Percentiles rank a stretch among this genome's conserved stretches.
phyloP scores from a whole-genome alignment of 352 stramenopile genomes.

The Phytophthora crassamura region DNA sequence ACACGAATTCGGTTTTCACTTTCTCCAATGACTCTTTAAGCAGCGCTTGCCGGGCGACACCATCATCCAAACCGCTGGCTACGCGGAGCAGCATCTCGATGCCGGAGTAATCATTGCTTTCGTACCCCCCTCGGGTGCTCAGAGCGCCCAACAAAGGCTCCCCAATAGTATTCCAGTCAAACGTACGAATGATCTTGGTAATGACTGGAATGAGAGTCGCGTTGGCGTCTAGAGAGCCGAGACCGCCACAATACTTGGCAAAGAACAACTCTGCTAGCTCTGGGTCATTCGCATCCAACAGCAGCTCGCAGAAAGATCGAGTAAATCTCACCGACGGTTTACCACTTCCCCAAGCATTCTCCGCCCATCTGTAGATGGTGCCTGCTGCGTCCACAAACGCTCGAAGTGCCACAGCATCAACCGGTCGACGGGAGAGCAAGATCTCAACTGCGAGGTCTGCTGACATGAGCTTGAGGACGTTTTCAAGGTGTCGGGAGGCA shows the following conservation, averaged over 20 bases:
- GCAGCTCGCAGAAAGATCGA: slow-evolving; percentile 3
- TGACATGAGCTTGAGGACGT: slow-evolving; percentile 14
- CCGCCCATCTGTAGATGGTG: neutral
- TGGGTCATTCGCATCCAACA: slow-evolving; percentile 10
- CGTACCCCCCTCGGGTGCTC: neutral
- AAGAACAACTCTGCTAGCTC: slow-evolving; percentile 19
- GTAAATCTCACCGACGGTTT: slow-evolving; percentile 11
- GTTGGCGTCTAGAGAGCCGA: slow-evolving; percentile 8
- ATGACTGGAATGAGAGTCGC: slow-evolving; percentile 4
- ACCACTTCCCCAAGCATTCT: neutral
- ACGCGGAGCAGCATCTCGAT: slow-evolving; percentile 16
- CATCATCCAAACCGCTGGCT: slow-evolving; percentile 9
- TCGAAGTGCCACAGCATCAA: slow-evolving; percentile 1
- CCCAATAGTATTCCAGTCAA: slow-evolving; percentile 20
- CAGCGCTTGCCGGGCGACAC: neutral
- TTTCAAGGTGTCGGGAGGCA: neutral
- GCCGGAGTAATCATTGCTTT: neutral
- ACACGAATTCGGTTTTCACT: too few relatives aligned
- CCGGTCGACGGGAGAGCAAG: neutral
- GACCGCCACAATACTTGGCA: neutral
- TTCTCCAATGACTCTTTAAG: too few relatives aligned
- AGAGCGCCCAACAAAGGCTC: slow-evolving; percentile 4
- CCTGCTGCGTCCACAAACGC: slow-evolving; percentile 4
- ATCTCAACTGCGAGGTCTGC: neutral
- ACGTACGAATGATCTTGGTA: slow-evolving; percentile 7